Base-by-base conservation (phyloP, 2,329 filamentous ascomycete genomes). In the Fusarium temperatum region DNA sequence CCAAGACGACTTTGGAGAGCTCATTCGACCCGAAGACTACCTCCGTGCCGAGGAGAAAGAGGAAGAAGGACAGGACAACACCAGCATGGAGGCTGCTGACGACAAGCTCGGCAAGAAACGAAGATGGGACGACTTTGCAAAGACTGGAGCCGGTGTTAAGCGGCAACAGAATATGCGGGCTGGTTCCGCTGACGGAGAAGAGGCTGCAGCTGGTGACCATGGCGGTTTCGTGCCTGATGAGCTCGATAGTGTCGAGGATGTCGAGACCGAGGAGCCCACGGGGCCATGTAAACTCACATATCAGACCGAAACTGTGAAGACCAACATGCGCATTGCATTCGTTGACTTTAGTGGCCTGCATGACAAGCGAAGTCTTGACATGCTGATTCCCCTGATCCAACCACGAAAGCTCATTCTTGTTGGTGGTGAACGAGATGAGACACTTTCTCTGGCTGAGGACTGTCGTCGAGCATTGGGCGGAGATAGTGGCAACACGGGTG, bases 341-440 rank as follows among this genome's bases (percentile, higher is more conserved):
- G 91, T 99, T 60, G 96, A 99, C 82, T 98, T 97, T 80, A 92
- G 93, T 58, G 96, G 96, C 30, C 84, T 98, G 30, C 96, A 98
- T 82, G 96, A 98, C 80, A 95, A 95, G 81, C 93, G 96, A 75
- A 97, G 94, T 81, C 85, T 99, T 55, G 94, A 96, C 82, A 98
- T 98, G 92, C 85, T 99, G 61, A 94, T 99, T 56, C 96, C 96
- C 1, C 89, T 98, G 11, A 97, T 99, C 75, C 92, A 95, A 78
- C 96, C 96, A 11, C 92, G 96, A 62, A 99, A 99, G 82, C 88
- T 99, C 59, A 97, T 99, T 72, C 88, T 99, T n/a, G 90, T 98
- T 6, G 93, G 92, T 36, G 96, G 96, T 35, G 92, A 89, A 78
- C 87, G 89, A 70, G 89, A 92, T 24, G 96, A 99, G 81, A 98